phyloP scores from a whole-genome alignment of 2,329 filamentous ascomycete genomes.

The Colletotrichum cordylinicola region DNA sequence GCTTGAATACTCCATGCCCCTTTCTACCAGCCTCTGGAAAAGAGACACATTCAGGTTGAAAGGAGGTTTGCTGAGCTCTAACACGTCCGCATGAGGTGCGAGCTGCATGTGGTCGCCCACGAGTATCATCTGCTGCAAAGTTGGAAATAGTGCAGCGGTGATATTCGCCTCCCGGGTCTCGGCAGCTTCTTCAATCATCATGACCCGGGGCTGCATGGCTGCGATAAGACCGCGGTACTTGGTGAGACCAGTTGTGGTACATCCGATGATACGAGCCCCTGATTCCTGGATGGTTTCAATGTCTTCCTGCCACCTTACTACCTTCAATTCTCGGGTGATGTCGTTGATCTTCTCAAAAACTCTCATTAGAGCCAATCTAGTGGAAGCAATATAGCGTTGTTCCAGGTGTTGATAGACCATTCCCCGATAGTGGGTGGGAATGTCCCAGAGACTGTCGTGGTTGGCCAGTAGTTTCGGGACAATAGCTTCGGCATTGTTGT shows the following conservation, averaged over 20 bases:
- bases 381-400: conserved; percentile 52
- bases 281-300: conserved; percentile 42
- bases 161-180: conserved; percentile 74
- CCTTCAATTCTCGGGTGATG: conserved; percentile 57
- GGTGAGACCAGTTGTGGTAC: conserved; percentile 80
- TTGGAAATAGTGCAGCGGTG: conserved; percentile 54
- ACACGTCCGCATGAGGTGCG: conserved; percentile 70
- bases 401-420: conserved; percentile 72
- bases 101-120: conserved; percentile 85
- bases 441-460: conserved; percentile 62
- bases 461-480: conserved; percentile 18
- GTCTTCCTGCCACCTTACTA: conserved; percentile 65
- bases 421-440: conserved; percentile 62
- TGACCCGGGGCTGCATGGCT: conserved; percentile 67
- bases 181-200: conserved; percentile 82
- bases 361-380: conserved; percentile 52
- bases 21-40: conserved; percentile 78
- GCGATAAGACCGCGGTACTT: conserved; percentile 79
- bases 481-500: background rate
- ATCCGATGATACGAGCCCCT: conserved; percentile 60
- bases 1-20: conserved; percentile 66
- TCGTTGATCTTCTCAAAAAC: conserved; percentile 55
- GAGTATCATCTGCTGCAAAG: conserved; percentile 59
- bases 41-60: conserved; percentile 76
- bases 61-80: conserved; percentile 62